Conservation (phyloP, 1,139 yeast genomes). For the Candida frijolesensis region DNA sequence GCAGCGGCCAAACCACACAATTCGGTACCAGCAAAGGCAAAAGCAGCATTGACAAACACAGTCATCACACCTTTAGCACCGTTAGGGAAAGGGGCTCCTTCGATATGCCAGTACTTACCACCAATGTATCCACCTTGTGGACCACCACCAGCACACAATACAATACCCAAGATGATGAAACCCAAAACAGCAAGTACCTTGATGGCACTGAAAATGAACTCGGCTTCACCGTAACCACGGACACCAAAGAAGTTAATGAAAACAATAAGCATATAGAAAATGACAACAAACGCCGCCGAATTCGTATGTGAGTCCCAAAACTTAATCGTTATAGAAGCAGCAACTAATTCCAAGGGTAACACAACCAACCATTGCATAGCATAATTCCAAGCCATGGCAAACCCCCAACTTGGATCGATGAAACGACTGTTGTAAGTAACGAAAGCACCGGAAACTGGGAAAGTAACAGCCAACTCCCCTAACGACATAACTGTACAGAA, state of each 20-base stretch:
- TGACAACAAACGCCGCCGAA: constrained; percentile 34
- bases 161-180: constrained; percentile 71
- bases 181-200: constrained; percentile 42
- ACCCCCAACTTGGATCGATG: constrained; percentile 74
- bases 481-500: constrained; percentile 71
- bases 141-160: constrained; percentile 67
- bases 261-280: constrained; percentile 32
- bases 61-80: constrained; percentile 60
- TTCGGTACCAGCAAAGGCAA: constrained; percentile 52
- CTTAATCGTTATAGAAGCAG: constrained; percentile 38
- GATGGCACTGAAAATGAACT: constrained; percentile 30
- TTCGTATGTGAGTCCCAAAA: constrained; percentile 30
- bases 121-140: constrained; percentile 54
- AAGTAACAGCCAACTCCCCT: constrained; percentile 71
- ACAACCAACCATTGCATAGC: constrained; percentile 44
- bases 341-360: constrained; percentile 41
- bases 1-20: constrained; percentile 50
- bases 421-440: constrained; percentile 64
- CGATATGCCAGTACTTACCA: constrained; percentile 58
- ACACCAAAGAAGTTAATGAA: constrained; percentile 37
- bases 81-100: constrained; percentile 63
- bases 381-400: constrained; percentile 58
- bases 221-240: constrained; percentile 40
- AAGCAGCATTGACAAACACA: constrained; percentile 49
- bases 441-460: constrained; percentile 77